Evolutionary conservation across 176 grass and related monocot genomes (phyloP), one percentile per base, ranked within the genome.

Genomic region (Elymus sibiricus): DNA sequence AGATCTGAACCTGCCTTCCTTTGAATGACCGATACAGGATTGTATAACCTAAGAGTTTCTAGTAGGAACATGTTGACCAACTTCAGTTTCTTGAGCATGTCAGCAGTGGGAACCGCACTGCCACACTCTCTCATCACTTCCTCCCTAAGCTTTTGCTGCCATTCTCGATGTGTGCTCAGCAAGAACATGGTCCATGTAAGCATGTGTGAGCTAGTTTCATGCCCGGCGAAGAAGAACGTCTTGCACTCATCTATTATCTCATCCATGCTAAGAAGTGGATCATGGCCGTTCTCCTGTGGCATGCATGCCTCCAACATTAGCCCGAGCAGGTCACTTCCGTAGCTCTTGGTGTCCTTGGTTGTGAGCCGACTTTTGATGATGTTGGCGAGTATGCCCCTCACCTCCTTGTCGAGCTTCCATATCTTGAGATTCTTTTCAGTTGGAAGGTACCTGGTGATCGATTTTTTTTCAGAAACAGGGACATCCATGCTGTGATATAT

Each of bases 151-250:
- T 29, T 29, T 29, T 29, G 29, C 29, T 29, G 29, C 29, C 29
- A 29, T 4, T 91, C 79, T 2, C 22, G 37, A 74, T 75, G 25
- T 40, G 27, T 84, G 46, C 89, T 80, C 1, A 91, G 29, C 13
- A 91, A 46, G 67, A 87, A 91, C 65, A 80, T 87, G 14, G 73
- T 77, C 89, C 89, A 90, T n/a, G 56, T 74, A 44, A 90, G 84
- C 11, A 64, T 39, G 47, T 74, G 64, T 0, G 89, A 83, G 63
- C 84, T 90, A 0, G 84, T 86, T 31, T 90, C 89, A 4, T 8
- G 40, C 9, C 40, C 40, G 1, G 40, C 40, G 2, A 43, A 43
- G 40, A 43, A 43, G 40, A 43, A 43, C 0, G 40, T 43, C 40
- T 43, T 43, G 40, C 40, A 43, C 40, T 43, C 40, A 43, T 43